phyloP scores from a whole-genome alignment of 2,329 filamentous ascomycete genomes.

The Alternaria angustiovoidea region DNA sequence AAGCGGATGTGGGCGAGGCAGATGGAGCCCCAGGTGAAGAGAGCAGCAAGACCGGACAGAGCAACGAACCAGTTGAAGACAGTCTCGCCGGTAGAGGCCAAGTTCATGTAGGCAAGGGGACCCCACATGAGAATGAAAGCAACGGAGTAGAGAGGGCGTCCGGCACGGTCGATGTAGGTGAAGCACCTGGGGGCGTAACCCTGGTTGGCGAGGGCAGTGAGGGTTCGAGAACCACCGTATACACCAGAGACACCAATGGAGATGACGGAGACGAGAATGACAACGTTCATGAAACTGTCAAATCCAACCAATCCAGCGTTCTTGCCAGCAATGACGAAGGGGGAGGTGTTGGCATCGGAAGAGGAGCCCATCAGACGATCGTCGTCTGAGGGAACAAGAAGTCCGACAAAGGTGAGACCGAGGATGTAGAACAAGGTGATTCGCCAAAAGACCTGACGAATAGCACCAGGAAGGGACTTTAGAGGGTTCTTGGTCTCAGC shows the following conservation, averaged over 20 bases:
- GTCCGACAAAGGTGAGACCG: slow-evolving; percentile 54
- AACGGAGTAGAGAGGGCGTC: slow-evolving; percentile 80
- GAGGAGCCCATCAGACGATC: slow-evolving; percentile 45
- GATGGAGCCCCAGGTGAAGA: slow-evolving; percentile 85
- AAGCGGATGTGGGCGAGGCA: slow-evolving; percentile 94
- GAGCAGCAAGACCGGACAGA: slow-evolving; percentile 74
- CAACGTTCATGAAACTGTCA: slow-evolving; percentile 71
- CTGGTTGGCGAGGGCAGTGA: slow-evolving; percentile 61
- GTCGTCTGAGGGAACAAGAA: slow-evolving; percentile 51
- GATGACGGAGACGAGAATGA: slow-evolving; percentile 69
- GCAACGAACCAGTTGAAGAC: slow-evolving; percentile 82
- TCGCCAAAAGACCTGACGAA: slow-evolving; percentile 59
- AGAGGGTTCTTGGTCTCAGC: slow-evolving; percentile 66
- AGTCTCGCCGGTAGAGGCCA: slow-evolving; percentile 55
- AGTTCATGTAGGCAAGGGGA: slow-evolving; percentile 74
- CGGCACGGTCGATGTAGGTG: slow-evolving; percentile 82
- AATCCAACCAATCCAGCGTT: slow-evolving; percentile 68
- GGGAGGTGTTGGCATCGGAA: slow-evolving; percentile 59
- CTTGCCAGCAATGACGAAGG: slow-evolving; percentile 72
- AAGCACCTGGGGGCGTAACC: slow-evolving; percentile 79
- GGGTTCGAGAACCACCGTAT: slow-evolving; percentile 65
- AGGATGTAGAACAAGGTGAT: slow-evolving; percentile 57
- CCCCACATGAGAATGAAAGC: slow-evolving; percentile 71
- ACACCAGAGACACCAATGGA: slow-evolving; percentile 67
- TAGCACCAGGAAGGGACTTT: slow-evolving; percentile 56